A percentile compares a stretch with the other conserved stretches of the same genome.
phyloP scores from a whole-genome alignment of 2,329 filamentous ascomycete species.

The Emmonsia crescens region DNA sequence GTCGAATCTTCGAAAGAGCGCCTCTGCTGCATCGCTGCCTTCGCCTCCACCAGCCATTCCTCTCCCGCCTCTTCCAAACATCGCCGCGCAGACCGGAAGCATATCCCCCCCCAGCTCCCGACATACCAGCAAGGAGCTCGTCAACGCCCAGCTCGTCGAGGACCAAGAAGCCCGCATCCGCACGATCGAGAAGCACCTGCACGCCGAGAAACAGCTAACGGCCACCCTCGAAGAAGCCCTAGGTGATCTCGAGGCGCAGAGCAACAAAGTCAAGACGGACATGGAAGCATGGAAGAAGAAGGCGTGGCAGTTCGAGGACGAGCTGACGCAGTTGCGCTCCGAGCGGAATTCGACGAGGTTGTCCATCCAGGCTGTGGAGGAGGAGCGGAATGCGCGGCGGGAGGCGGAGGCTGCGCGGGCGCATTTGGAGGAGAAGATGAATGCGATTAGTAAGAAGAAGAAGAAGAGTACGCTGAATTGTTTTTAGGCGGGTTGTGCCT shows the following conservation, averaged over 20 bases:
- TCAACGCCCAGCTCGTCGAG: conserved; percentile 72
- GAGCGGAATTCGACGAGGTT: conserved; percentile 50
- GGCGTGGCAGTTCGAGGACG: conserved; percentile 62
- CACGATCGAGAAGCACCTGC: conserved; percentile 92
- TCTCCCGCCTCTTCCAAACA: conserved; percentile 74
- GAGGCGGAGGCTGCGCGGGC: conserved; percentile 81
- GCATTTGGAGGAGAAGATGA: conserved; percentile 90
- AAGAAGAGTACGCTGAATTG: conserved; percentile 93
- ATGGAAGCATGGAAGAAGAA: conserved; percentile 86
- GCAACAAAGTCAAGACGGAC: conserved; percentile 83
- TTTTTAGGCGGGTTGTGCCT: conserved; percentile 52
- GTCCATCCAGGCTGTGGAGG: conserved; percentile 80
- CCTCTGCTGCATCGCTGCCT: conserved; percentile 70
- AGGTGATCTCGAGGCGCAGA: conserved; percentile 82
- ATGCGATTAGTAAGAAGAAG: conserved; percentile 83
- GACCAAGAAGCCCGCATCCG: conserved; percentile 92
- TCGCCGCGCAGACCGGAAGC: conserved; percentile 45
- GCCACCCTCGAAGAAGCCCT: conserved; percentile 91
- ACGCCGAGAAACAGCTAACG: conserved; percentile 92
- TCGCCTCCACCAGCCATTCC: conserved; percentile 93
- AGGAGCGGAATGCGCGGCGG: conserved; percentile 85
- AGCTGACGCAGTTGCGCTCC: conserved; percentile 43
- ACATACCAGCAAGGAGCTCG: conserved; percentile 71
- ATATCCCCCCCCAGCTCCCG: conserved; percentile 51
- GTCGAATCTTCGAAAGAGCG: conserved; percentile 72